phyloP scores from a whole-genome alignment of 2,329 filamentous ascomycete genomes.

The Apiospora rasikravindrae region DNA sequence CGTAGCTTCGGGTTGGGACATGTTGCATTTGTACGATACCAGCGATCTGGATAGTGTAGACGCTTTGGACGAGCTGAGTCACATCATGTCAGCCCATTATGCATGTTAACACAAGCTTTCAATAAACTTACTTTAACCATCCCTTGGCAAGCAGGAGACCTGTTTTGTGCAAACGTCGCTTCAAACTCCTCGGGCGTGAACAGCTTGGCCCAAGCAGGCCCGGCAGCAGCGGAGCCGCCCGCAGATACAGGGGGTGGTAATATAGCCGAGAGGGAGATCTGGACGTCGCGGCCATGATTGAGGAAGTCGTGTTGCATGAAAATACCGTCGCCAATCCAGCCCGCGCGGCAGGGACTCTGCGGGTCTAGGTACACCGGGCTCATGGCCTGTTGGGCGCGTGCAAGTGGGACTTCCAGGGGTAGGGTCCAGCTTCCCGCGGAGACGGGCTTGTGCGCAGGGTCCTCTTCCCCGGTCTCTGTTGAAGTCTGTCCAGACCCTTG shows the following conservation, averaged over 20 bases:
- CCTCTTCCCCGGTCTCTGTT: constrained; percentile 17
- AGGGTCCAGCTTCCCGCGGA: constrained; percentile 36
- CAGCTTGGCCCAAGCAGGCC: constrained; percentile 33
- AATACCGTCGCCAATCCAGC: constrained; percentile 37
- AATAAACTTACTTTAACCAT: constrained; percentile 35
- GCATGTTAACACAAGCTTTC: background rate
- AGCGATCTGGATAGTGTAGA: constrained; percentile 39
- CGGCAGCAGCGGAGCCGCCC: background rate
- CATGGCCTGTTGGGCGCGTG: constrained; percentile 34
- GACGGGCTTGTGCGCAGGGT: constrained; percentile 28
- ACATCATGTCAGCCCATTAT: background rate
- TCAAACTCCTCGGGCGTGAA: constrained; percentile 39
- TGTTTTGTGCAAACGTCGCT: constrained; percentile 32
- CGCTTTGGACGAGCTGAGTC: constrained; percentile 35
- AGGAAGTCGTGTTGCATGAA: constrained; percentile 33
- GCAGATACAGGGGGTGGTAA: constrained; percentile 18
- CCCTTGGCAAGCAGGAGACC: constrained; percentile 32
- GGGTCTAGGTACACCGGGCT: constrained; percentile 34
- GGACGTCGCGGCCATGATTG: constrained; percentile 34
- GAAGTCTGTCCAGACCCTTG: background rate
- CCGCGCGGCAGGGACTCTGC: constrained; percentile 29
- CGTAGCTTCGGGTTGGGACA: constrained; percentile 29
- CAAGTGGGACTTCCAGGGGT: constrained; percentile 33
- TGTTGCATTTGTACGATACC: constrained; percentile 35
- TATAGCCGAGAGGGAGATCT: constrained; percentile 28